Evolutionary conservation across 495 filamentous ascomycete species (phyloP), one percentile per base, ranked within the genome.

Genomic region (Wilcoxina mikolae): DNA sequence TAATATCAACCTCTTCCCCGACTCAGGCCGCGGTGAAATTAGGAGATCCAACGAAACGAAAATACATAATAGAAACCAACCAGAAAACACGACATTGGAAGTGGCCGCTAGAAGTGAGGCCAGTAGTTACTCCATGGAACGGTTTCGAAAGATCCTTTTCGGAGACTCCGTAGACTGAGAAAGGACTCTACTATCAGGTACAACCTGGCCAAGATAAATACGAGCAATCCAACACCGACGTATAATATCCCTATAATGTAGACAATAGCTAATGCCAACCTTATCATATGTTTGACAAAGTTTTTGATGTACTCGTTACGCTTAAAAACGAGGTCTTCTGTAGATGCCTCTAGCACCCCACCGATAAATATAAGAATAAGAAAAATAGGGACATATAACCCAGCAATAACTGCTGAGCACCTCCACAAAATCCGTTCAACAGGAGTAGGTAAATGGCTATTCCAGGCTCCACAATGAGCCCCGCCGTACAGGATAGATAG

Each of bases 61-160:
- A n/a, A n/a, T n/a, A n/a, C n/a, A n/a, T n/a, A n/a, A n/a, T n/a
- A n/a, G n/a, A n/a, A n/a, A n/a, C n/a, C n/a, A n/a, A n/a, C n/a
- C n/a, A n/a, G n/a, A n/a, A n/a, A n/a, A n/a, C n/a, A n/a, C n/a
- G n/a, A n/a, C n/a, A n/a, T n/a, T n/a, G n/a, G n/a, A n/a, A n/a
- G n/a, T n/a, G n/a, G n/a, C n/a, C n/a, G n/a, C n/a, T 28, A 49
- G 10, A 56, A 26, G n/a, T 53, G 57, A 24, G 57, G 57, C 57
- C 53, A 59, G 28, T 59, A 59, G 38, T 51, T 27, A 1, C 22
- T 43, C 53, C 53, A 56, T 20, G 12, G 2, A 4, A 53, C 9
- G 4, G 53, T 53, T 10, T 56, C 18, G n/a, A 54, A 59, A 10
- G 46, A 27, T 0, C 53, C 57, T 2, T 56, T 43, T 3, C 20